Evolutionary conservation across 129 eudicot genomes (phyloP), one percentile per base, ranked within the genome.

Genomic region (Heracleum sosnowskyi): DNA sequence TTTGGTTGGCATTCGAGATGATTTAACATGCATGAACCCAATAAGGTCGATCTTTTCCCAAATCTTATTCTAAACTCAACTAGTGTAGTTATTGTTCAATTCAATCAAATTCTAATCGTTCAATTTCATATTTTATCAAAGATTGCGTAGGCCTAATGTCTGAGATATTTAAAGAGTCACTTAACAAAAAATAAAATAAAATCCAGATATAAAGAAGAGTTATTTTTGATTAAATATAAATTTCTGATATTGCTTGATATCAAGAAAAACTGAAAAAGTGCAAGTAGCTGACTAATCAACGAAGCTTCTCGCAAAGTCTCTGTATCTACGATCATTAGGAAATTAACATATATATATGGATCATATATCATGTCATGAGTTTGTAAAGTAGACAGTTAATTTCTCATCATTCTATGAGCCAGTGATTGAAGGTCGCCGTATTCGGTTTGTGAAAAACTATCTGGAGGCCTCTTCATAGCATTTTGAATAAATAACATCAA

Each of bases 381-480:
- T 24, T n/a, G 64, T 57, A 57, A 57, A 26, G 22, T 64, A 29
- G 26, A 28, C 22, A 66, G 24, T 66, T 31, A 91, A 77, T 90
- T 83, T 79, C 92, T 86, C 96, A 96, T 96, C 99, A 96, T 96
- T 80, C 97, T 82, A 79, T 88, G 81, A 76, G 99, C 99, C 41
- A 92, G 82, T 78, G 85, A 97, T 81, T 96, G 96, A 57, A 95
- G 97, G 82, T 95, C 99, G 76, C 90, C 86, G 86, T 90, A 80
- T 28, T 94, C 98, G 79, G 87, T 81, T 73, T 78, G 96, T 4
- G 72, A 66, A 1, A 11, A 66, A 40, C 87, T 86, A 62, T 49
- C 77, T 0, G 57, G 37, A 39, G 88, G 86, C 78, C 96, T 95
- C 85, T 85, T 91, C 83, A 69, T 49, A 33, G 26, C 40, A 77